phyloP scores from a whole-genome alignment of 1,284 basidiomycete species.

The Irpex sp. region DNA sequence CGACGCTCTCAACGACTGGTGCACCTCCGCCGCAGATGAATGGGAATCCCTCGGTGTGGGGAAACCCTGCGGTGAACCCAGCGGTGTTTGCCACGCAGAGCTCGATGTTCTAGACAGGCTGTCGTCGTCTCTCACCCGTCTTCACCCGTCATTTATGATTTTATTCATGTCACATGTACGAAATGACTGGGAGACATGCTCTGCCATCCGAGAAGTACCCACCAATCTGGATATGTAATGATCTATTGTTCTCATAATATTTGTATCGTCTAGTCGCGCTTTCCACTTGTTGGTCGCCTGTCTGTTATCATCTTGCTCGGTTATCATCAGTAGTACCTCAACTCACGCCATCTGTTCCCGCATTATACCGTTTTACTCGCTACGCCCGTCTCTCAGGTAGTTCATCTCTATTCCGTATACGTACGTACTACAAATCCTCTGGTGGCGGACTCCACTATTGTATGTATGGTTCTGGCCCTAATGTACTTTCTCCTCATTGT shows the following conservation, averaged over 20 bases:
- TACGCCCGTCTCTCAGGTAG: not conserved
- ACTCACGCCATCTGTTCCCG: not conserved
- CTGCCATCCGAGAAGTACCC: not conserved
- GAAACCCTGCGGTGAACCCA: no score
- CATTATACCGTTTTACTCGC: not conserved
- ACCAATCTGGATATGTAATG: not conserved
- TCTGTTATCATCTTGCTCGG: not conserved
- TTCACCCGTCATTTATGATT: not conserved
- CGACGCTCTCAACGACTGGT: not conserved
- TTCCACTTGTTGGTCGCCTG: not conserved
- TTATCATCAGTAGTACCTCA: not conserved
- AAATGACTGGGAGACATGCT: not conserved
- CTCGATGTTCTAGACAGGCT: not conserved
- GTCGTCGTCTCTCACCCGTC: not conserved
- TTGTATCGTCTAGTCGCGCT: not conserved
- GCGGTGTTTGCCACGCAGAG: not conserved
- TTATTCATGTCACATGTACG: not conserved
- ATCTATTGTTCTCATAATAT: not conserved
- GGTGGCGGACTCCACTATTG: not conserved
- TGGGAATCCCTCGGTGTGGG: not conserved
- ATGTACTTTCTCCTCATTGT: not conserved
- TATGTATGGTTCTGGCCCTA: not conserved
- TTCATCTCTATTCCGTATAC: not conserved
- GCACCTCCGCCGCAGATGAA: not conserved
- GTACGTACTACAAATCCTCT: not conserved